Conservation (phyloP, 2,329 filamentous ascomycete species). For the Drechslerella coelobrocha region DNA sequence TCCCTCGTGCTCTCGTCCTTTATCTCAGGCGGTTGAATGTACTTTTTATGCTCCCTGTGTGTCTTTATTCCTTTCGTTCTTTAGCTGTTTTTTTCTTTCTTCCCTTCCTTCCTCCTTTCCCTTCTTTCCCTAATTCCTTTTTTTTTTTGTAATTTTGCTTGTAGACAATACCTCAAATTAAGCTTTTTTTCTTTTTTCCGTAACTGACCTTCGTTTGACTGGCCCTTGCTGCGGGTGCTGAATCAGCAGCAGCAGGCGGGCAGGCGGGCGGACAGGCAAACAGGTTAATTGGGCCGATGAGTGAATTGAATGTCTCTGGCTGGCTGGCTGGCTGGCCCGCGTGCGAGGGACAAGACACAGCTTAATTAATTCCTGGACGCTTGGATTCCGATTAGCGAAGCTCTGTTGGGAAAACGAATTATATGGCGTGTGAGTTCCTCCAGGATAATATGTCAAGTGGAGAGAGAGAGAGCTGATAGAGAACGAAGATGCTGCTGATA, state of each 20-base stretch:
- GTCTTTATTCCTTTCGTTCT: not conserved
- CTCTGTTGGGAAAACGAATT: not conserved
- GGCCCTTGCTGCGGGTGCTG: conserved; percentile 20
- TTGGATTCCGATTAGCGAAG: conserved; percentile 50
- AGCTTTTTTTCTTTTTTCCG: not conserved
- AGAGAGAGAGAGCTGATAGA: not conserved
- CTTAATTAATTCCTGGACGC: not conserved
- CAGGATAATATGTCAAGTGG: not conserved
- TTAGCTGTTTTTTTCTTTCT: not conserved
- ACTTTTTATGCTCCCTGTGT: too few relatives aligned
- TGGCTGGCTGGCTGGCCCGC: not conserved
- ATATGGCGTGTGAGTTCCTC: conserved; percentile 1
- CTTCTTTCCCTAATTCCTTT: too few relatives aligned
- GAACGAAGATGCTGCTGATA: not conserved
- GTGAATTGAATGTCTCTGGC: conserved; percentile 24
- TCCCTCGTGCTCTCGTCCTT: too few relatives aligned
- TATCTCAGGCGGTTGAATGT: not conserved
- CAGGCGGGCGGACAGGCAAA: not conserved
- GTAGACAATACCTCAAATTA: too few relatives aligned
- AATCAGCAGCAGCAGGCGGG: conserved; percentile 33
- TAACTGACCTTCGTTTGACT: not conserved
- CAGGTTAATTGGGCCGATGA: conserved; percentile 1
- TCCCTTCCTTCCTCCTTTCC: not conserved
- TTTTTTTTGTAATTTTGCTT: too few relatives aligned
- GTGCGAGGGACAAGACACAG: not conserved